Base-by-base conservation (phyloP, 306 rosid species). In the Vigna reflexopilosa region DNA sequence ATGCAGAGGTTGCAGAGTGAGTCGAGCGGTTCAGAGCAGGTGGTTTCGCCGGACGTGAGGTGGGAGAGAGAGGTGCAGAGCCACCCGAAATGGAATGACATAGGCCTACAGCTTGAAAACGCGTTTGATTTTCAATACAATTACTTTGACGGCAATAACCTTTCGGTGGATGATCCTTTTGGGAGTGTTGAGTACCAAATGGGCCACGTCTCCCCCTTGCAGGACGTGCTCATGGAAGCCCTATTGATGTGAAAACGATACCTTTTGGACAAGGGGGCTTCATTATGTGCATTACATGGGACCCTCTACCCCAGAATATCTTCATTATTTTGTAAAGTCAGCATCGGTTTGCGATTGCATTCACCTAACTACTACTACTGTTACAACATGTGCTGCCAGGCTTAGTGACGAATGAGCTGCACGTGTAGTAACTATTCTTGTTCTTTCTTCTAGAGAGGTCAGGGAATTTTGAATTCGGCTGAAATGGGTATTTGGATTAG, bases 1-100 rank as follows among this genome's bases (percentile, higher is more conserved):
- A 73, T 71, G 9, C 96, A 95, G 0, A 87, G 85, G 89, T 26
- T 85, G 68, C 90, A 89, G 54, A 85, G 92, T 36, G 92, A 89
- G 44, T 85, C 97, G 10, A 89, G 94, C 84, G 40, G 87, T 69
- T 92, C 98, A 14, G 98, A 90, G 80, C 97, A 85, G 28, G 97
- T 83, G 88, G 71, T 89, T 63, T 95, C 98, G 0, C 88, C 97
- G 4, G 98, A 92, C 16, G 63, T 85, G 84, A 76, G 85, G 69
- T 88, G 90, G 67, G 98, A 93, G 2, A 86, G 77, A 72, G 97
- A 92, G 87, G 93, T 92, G 24, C 92, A 95, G 56, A 95, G 99
- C 14, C 80, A 86, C 49, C 83, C 83, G 5, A 86, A 85, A 68
- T 92, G 95, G 97, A 86, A 71, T 11, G 83, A 85, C 11, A 70